phyloP scores from a whole-genome alignment of 2,329 filamentous ascomycete species.

The Alternaria hordeiaustralica region DNA sequence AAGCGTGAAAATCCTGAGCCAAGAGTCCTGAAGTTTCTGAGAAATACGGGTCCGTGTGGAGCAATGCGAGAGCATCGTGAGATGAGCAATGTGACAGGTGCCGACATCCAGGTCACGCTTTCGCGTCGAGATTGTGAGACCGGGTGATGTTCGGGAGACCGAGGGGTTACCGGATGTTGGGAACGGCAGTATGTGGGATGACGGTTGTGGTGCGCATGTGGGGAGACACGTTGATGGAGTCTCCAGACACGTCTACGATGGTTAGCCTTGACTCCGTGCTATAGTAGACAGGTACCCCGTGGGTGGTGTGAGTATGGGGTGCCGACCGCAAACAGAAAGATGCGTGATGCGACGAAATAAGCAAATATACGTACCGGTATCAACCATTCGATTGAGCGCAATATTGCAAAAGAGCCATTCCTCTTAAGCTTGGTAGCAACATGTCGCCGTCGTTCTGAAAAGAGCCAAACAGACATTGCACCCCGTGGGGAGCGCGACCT shows the following conservation, averaged over 20 bases:
- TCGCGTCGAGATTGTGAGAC: constrained; percentile 16
- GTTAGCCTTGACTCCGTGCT: constrained; percentile 9
- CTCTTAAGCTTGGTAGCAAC: background rate
- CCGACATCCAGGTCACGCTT: constrained; percentile 1
- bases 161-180: constrained; percentile 1
- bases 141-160: constrained; percentile 19
- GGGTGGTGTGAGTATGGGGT: background rate
- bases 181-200: constrained; percentile 10
- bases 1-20: constrained; percentile 16
- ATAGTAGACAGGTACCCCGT: background rate
- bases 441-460: background rate
- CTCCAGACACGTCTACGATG: constrained; percentile 4
- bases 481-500: constrained; percentile 15
- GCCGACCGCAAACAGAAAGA: background rate
- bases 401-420: background rate
- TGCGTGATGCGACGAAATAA: background rate
- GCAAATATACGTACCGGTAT: background rate
- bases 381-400: background rate
- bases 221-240: constrained; percentile 2
- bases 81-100: constrained; percentile 9
- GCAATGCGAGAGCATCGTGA: constrained; percentile 8
- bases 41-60: constrained; percentile 32
- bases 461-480: constrained; percentile 5
- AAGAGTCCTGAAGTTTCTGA: constrained; percentile 24
- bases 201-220: constrained; percentile 1